Conservation (phyloP, 805 yeast genomes). For the Maudiozyma pseudohumilis region DNA sequence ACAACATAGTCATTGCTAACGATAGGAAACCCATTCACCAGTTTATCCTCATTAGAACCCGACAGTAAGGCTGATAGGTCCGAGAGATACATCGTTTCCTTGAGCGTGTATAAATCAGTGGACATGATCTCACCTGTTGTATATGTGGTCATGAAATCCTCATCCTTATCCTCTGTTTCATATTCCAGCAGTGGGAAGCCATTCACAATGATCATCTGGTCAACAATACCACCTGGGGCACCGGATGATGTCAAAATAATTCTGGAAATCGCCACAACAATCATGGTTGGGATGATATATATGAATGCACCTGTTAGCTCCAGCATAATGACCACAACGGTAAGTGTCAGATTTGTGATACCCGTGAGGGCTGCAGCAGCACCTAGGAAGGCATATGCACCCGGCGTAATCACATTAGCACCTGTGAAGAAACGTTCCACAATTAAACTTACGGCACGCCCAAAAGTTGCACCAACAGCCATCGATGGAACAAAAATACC, state of each 20-base stretch:
- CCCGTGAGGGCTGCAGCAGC: slow-evolving; percentile 95
- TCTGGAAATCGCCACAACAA: slow-evolving; percentile 83
- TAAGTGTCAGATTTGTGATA: slow-evolving; percentile 81
- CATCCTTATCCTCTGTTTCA: slow-evolving; percentile 57
- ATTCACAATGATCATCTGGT: slow-evolving; percentile 81
- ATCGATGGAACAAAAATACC: slow-evolving; percentile 95
- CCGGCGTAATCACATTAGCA: slow-evolving; percentile 68
- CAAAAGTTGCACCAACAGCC: slow-evolving; percentile 94
- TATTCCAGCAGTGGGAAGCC: slow-evolving; percentile 74
- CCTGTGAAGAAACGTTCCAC: slow-evolving; percentile 42
- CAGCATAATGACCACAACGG: slow-evolving; percentile 92
- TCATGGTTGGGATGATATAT: slow-evolving; percentile 92
- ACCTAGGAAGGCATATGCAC: slow-evolving; percentile 90
- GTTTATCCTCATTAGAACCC: slow-evolving; percentile 24
- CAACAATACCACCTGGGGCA: slow-evolving; percentile 77
- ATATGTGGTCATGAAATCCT: slow-evolving; percentile 37
- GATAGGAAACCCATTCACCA: slow-evolving; percentile 44
- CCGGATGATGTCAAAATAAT: slow-evolving; percentile 71
- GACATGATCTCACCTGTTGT: slow-evolving; percentile 57
- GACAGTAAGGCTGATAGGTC: slow-evolving; percentile 20
- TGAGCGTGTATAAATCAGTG: slow-evolving; percentile 20
- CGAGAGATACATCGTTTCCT: slow-evolving; percentile 19
- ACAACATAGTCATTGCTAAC: slow-evolving; percentile 33
- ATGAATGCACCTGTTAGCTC: slow-evolving; percentile 92
- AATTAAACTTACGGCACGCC: slow-evolving; percentile 72